These are phyloP conservation scores for Colletotrichum caudatum DNA, from an alignment of 2,329 filamentous ascomycete species.

Conservation along the genomic window DNA sequence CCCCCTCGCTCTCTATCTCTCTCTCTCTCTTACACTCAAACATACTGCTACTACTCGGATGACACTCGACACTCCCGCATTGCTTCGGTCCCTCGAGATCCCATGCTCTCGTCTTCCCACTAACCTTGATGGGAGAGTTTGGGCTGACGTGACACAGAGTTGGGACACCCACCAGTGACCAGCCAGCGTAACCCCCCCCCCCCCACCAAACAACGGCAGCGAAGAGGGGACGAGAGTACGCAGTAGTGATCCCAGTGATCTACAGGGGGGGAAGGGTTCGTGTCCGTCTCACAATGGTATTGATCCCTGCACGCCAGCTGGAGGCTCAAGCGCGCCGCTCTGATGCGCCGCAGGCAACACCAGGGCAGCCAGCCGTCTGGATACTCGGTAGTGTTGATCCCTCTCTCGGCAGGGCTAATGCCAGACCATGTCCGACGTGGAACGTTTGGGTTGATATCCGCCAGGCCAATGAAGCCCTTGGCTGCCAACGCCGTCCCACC, in stretches of 20 bases:
- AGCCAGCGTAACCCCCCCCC: background rate
- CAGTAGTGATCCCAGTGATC: conserved; percentile 16
- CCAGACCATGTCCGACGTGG: conserved; percentile 34
- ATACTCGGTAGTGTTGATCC: background rate
- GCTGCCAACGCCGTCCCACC: conserved; percentile 31
- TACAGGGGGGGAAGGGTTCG: conserved; percentile 30
- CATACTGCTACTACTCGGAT: no score
- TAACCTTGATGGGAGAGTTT: conserved; percentile 26
- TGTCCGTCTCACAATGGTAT: conserved; percentile 38
- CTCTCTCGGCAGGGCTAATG: conserved; percentile 27
- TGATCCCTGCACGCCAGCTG: conserved; percentile 39
- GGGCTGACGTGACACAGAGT: conserved; percentile 35
- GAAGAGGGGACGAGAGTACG: background rate
- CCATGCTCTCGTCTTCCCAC: conserved; percentile 6
- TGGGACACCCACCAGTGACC: conserved; percentile 6
- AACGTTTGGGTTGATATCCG: conserved; percentile 35
- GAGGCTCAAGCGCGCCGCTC: conserved; percentile 39
- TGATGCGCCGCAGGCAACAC: background rate
- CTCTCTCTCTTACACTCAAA: no score
- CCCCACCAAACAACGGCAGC: background rate
- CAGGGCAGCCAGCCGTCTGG: background rate
- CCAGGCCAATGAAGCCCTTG: conserved; percentile 37
- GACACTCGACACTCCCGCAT: background rate
- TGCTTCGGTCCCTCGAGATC: conserved; percentile 12
- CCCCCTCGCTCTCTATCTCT: no score